Conservation (phyloP, 2,329 filamentous ascomycete species). For the Fusarium brachygibbosum region DNA sequence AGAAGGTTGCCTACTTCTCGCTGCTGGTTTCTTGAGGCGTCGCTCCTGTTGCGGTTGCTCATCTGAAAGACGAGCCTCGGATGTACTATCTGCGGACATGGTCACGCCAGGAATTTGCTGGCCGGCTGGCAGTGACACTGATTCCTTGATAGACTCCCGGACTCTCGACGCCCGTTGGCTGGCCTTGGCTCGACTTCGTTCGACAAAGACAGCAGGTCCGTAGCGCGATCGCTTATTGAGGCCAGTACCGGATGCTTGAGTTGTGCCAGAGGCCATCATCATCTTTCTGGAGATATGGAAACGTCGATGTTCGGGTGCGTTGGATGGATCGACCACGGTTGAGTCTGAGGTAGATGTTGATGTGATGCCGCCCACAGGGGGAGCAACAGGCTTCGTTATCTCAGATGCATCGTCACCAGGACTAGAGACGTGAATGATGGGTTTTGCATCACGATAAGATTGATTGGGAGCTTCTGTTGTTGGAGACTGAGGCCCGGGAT, state of each 20-base stretch:
- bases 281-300: constrained; percentile 69
- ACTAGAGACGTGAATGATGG: constrained; percentile 64
- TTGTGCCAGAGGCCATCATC: constrained; percentile 51
- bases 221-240: constrained; percentile 59
- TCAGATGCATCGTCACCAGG: constrained; percentile 52
- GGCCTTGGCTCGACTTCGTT: constrained; percentile 61
- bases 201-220: constrained; percentile 67
- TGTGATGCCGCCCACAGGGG: background rate
- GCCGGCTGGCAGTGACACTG: constrained; percentile 7
- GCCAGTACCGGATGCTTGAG: constrained; percentile 46
- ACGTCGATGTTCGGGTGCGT: constrained; percentile 59
- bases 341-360: constrained; percentile 30
- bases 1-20: constrained; percentile 47
- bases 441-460: constrained; percentile 49
- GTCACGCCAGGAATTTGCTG: constrained; percentile 9
- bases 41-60: constrained; percentile 39
- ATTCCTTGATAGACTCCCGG: constrained; percentile 25
- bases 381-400: constrained; percentile 20
- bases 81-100: constrained; percentile 12
- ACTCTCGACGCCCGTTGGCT: constrained; percentile 41
- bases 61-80: background rate
- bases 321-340: constrained; percentile 19
- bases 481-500: constrained; percentile 50
- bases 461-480: constrained; percentile 43
- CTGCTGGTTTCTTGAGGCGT: constrained; percentile 54